Base-by-base conservation (phyloP, 2,329 filamentous ascomycete species). In the Colletotrichum magnum region DNA sequence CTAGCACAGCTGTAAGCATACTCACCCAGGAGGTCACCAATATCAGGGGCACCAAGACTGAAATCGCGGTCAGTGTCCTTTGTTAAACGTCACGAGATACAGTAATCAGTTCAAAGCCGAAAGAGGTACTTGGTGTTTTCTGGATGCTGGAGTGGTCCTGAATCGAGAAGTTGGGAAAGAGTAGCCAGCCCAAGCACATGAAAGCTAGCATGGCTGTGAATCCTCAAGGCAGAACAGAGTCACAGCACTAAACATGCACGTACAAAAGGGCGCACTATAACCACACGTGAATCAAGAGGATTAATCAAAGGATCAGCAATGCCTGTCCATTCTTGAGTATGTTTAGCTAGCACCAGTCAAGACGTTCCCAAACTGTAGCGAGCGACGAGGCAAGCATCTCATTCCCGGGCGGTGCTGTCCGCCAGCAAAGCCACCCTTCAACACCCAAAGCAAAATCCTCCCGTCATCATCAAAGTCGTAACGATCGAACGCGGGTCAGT, bases 401-500 rank as follows among this genome's bases (percentile, higher is more conserved):
- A 41, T 24, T 12, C 18, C 36, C 10, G n/a, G 54, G 48, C 12
- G 48, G n/a, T 56, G 48, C 21, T 48, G 12, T 41, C 54, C 39
- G 26, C 61, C 61, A 43, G 43, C 56, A 24, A 60, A 41, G 32
- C 50, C 41, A 47, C 18, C 43, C 50, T 28, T 16, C 50, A 66
- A 36, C 36, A 43, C 43, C 66, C 28, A 36, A 56, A 57, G 58
- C 62, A 60, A 52, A 52, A 45, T 60, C 43, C 43, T 60, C 62
- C 62, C 66, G 26, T 59, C 66, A 66, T 69, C 66, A 69, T 69
- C 66, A 69, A 66, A 66, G 56, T 69, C 66, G 62, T 70, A 68
- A 63, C 57, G 68, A 70, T 70, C 53, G 68, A 68, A 70, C 54
- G 48, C 53, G 53, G 68, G 64, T 70, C 64, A 68, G 64, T 70